Conservation (phyloP, 2,329 filamentous ascomycete species). For the Sphaerulina vaccinii region DNA sequence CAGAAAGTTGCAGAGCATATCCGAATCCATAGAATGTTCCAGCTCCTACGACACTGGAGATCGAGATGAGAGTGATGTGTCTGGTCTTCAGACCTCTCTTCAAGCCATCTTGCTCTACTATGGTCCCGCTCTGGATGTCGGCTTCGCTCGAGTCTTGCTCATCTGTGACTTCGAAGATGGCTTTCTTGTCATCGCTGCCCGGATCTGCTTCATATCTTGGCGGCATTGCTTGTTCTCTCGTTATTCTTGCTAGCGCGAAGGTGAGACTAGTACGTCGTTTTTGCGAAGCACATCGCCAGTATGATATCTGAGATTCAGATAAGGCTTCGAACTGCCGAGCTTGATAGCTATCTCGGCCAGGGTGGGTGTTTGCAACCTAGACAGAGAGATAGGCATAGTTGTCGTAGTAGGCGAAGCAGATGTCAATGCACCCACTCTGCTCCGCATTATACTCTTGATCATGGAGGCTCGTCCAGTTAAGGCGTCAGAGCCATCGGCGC, state of each 20-base stretch:
- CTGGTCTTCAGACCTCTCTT: not conserved
- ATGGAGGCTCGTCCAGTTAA: too few relatives aligned
- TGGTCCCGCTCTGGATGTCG: not conserved
- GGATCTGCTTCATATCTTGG: not conserved
- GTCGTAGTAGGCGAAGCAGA: too few relatives aligned
- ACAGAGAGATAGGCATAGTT: too few relatives aligned
- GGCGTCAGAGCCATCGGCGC: too few relatives aligned
- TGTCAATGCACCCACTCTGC: too few relatives aligned
- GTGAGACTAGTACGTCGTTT: too few relatives aligned
- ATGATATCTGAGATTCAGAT: not conserved
- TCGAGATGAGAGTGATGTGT: constrained; percentile 5
- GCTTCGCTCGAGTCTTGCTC: not conserved
- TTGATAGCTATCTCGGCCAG: not conserved
- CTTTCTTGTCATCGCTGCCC: not conserved
- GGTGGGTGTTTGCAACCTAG: not conserved
- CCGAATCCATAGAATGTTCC: constrained; percentile 7
- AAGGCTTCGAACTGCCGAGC: not conserved
- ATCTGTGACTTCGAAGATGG: not conserved
- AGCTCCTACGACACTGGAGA: constrained; percentile 4
- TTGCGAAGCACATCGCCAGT: too few relatives aligned
- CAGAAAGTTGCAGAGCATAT: constrained; percentile 5
- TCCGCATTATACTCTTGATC: too few relatives aligned
- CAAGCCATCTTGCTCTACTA: not conserved
- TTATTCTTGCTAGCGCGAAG: not conserved
- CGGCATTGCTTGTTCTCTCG: not conserved